A percentile compares a stretch with the other conserved stretches of the same genome.
phyloP scores from a whole-genome alignment of 305 asterid genomes.

The Solanum aculeatissimum region DNA sequence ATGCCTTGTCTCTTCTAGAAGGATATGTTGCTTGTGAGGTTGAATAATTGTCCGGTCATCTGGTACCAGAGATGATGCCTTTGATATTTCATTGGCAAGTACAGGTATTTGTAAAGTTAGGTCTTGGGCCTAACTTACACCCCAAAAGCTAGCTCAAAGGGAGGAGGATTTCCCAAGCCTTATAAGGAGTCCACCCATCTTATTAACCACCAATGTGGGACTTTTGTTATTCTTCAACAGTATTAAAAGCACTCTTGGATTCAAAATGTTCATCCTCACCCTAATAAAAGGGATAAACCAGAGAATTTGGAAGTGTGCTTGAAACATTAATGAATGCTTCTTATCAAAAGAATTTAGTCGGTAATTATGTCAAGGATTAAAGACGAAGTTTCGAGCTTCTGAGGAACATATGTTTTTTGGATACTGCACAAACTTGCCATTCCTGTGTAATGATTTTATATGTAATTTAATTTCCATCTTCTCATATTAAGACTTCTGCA shows the following conservation, averaged over 20 bases:
- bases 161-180: too few relatives aligned
- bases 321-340: background rate
- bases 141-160: too few relatives aligned
- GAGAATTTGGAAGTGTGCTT: background rate
- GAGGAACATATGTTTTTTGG: background rate
- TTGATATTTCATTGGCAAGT: background rate
- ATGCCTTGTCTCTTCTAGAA: background rate
- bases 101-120: too few relatives aligned
- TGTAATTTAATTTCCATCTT: background rate
- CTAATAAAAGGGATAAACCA: background rate
- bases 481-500: background rate
- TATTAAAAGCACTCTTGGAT: background rate
- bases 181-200: too few relatives aligned
- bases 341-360: background rate
- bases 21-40: background rate
- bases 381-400: background rate
- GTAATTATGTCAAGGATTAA: background rate
- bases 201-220: too few relatives aligned
- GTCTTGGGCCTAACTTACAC: too few relatives aligned
- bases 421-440: background rate
- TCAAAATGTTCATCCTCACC: background rate
- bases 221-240: too few relatives aligned
- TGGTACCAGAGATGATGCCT: background rate
- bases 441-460: background rate
- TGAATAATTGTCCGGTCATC: background rate